These are phyloP conservation scores for Termitomyces heimii DNA, from an alignment of 768 basidiomycete species.

Conservation along the genomic window DNA sequence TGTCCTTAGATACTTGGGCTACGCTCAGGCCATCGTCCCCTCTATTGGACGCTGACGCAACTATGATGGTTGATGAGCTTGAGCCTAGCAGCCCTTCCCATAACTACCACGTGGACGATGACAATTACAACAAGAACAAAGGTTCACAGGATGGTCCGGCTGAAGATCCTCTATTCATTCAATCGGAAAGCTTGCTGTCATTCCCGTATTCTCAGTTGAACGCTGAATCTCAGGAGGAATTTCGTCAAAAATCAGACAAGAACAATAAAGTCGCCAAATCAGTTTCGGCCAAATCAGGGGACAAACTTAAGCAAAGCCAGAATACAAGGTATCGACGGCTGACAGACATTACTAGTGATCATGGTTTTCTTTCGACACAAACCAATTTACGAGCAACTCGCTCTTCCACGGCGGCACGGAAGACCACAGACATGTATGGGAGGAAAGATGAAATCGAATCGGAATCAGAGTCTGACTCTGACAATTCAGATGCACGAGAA, in stretches of 20 bases:
- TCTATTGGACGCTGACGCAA: slow-evolving; percentile 14
- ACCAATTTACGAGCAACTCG: slow-evolving; percentile 24
- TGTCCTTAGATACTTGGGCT: slow-evolving; percentile 18
- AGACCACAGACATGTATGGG: slow-evolving; percentile 32
- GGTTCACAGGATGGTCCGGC: slow-evolving; percentile 2
- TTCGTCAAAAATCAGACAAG: slow-evolving; percentile 5
- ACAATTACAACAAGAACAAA: neutral
- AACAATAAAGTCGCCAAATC: slow-evolving; percentile 28
- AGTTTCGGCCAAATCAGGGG: slow-evolving; percentile 16
- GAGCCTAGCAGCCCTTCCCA: slow-evolving; percentile 16
- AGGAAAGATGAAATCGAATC: slow-evolving; percentile 26
- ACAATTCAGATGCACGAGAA: slow-evolving; percentile 31
- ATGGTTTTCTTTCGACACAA: slow-evolving; percentile 22
- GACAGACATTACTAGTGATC: slow-evolving; percentile 47
- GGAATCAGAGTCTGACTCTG: slow-evolving; percentile 40
- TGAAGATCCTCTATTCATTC: slow-evolving; percentile 40
- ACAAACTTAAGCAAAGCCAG: slow-evolving; percentile 9
- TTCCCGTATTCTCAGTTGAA: slow-evolving; percentile 50
- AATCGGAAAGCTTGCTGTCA: slow-evolving; percentile 44
- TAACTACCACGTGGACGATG: neutral
- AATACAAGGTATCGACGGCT: slow-evolving; percentile 37
- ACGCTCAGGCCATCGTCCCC: slow-evolving; percentile 17
- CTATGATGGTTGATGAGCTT: slow-evolving; percentile 21
- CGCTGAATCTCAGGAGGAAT: slow-evolving; percentile 9
- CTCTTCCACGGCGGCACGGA: slow-evolving; percentile 20